Base-by-base conservation (phyloP, 2,329 filamentous ascomycete species). In the Hirsutella minnesotensis region DNA sequence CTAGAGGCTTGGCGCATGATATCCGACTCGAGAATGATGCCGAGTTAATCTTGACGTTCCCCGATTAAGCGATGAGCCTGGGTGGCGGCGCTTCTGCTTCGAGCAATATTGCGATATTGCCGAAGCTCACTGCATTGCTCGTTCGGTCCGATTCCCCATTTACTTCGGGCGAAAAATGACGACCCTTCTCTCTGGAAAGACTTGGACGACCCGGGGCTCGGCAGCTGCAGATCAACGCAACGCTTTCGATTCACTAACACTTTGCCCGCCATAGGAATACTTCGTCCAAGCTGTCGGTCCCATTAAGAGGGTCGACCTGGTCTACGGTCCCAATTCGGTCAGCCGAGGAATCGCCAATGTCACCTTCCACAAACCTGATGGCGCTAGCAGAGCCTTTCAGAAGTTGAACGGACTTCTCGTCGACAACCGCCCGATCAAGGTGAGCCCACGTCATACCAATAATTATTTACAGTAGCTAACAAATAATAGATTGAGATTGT, bases 281-380 rank as follows among this genome's bases (percentile, higher is more conserved):
- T 96, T 98, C 65, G 69, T 74, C 59, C 83, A 86, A 60, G 83
- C 86, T 56, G 80, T 95, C 63, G 90, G 89, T 53, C 78, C 84
- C 50, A 86, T 96, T 67, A 95, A 94, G 76, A 83, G 77, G 65
- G 86, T 94, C 50, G 81, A 92, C 54, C 73, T 98, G 56, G 87
- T 86, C 41, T 98, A 98, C 67, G 92, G 90, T 56, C 86, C 90
- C 50, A 87, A 86, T 60, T 90, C 90, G 50, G 78, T 81, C 53
- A 95, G 89, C 74, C 86, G 88, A 60, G 92, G 92, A 52, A 86
- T 90, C 59, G 89, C 89, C 55, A 92, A 87, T 43, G 84, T 98
- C 54, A 81, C 81, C 50, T 98, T 98, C 70, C 67, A 67, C 62
- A 86, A 86, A 57, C 67, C 82, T 21, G 86, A 87, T 53, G 85